Evolutionary conservation across 345 rosid genomes (phyloP).

Genomic region (Eucalyptus globulus): DNA sequence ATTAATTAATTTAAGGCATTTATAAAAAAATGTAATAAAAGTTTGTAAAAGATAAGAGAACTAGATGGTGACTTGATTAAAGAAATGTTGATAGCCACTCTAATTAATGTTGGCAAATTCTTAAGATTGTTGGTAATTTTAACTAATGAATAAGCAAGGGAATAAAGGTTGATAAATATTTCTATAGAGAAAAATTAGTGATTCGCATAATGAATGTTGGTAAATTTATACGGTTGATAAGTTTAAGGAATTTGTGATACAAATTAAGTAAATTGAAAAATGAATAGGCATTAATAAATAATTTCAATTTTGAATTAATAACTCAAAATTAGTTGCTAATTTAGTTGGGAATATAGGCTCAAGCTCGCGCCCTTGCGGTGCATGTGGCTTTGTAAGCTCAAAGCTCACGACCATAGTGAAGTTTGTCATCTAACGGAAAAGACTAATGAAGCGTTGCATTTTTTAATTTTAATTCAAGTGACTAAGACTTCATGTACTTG

Average conservation of each 20-base stretch:
- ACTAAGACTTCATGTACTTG: not conserved
- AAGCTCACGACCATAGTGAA: not conserved
- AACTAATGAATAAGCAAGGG: not conserved
- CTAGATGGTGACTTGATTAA: not conserved
- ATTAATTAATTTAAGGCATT: not conserved
- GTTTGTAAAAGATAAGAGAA: not conserved
- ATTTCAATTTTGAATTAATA: not conserved
- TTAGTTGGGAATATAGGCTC: not conserved
- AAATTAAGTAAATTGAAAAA: not conserved
- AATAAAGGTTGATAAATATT: not conserved
- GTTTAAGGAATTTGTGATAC: not conserved
- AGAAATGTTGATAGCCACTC: not conserved
- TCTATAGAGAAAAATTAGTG: not conserved
- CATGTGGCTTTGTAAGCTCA: not conserved
- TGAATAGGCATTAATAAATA: not conserved
- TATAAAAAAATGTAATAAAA: not conserved
- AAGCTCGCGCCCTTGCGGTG: not conserved
- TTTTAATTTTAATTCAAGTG: not conserved
- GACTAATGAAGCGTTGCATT: not conserved
- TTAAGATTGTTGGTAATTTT: not conserved
- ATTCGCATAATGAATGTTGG: not conserved
- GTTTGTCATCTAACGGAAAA: not conserved
- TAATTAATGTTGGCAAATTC: not conserved
- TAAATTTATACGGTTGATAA: not conserved
- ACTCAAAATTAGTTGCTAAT: not conserved